Base-by-base conservation (phyloP, 495 filamentous ascomycete species). In the Aspergillus diversus region DNA sequence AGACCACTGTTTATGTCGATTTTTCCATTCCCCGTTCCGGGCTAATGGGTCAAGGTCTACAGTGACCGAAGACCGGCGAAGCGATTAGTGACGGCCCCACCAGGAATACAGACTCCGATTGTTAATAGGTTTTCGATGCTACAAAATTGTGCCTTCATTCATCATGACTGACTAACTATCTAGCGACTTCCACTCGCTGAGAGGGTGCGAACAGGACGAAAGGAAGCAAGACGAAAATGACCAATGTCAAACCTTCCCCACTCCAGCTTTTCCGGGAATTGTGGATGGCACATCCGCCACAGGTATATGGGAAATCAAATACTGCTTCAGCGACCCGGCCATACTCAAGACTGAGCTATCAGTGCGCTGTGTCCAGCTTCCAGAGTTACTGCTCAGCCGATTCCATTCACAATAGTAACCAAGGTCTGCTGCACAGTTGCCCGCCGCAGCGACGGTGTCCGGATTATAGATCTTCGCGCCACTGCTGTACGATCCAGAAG, bases 341-440 rank as follows among this genome's bases (percentile, higher is more conserved):
- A 34, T 21, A 17, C 12, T 48, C 42, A 69, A 43, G 2, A 65
- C 66, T 27, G 35, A 50, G 17, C 39, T 16, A 12, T 65, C 59
- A 6, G 56, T 63, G 17, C 52, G 49, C 12, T 34, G 21, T 3
- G 63, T n/a, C 59, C 63, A 65, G 8, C 8, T 32, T 7, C 67
- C 67, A 5, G 64, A 64, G 21, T 8, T 43, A 9, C 42, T 48
- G 21, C 8, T 51, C 54, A 60, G 21, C 3, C 59, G 57, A 33
- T 70, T 70, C 56, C 60, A 60, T 17, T 65, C 67, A 17, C 67
- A 69, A 49, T 47, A 57, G 15, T 63, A 59, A 1, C 64, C 67
- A 0, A 69, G 33, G 15, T 32, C 7, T 5, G 49, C 13, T 6
- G 33, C 17, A 34, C 68, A 67, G 11, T 2, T 51, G 12, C 63